phyloP scores from a whole-genome alignment of 345 rosid species.

The Salix dunnii region DNA sequence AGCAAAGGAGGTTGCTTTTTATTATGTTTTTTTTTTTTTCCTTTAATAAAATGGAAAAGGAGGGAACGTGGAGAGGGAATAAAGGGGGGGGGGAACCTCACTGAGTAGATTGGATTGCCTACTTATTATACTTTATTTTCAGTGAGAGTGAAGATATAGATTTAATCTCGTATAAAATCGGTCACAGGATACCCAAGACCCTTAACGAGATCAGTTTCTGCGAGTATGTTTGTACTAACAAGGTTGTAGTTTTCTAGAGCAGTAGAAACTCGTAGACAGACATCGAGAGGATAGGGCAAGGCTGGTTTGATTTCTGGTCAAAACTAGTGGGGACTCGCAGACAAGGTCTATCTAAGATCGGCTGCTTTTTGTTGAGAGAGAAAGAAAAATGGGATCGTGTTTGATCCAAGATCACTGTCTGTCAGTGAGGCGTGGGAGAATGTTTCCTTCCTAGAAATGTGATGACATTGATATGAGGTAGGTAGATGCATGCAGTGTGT shows the following conservation, averaged over 20 bases:
- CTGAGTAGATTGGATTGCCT: not conserved
- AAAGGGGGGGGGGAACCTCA: conserved; percentile 23
- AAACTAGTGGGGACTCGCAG: conserved; percentile 30
- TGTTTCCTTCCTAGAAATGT: conserved; percentile 20
- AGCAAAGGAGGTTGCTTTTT: conserved; percentile 35
- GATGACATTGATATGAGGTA: not conserved
- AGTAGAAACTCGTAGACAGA: not conserved
- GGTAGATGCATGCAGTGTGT: not conserved
- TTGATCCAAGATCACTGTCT: conserved; percentile 36
- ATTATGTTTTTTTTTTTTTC: not conserved
- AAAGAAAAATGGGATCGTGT: conserved; percentile 5
- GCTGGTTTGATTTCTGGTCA: conserved; percentile 40
- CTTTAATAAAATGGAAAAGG: conserved; percentile 4
- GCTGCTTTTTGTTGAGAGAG: conserved; percentile 11
- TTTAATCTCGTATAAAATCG: too few relatives aligned
- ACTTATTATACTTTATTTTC: not conserved
- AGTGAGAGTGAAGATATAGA: too few relatives aligned
- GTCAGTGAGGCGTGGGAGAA: conserved; percentile 42
- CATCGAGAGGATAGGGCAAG: not conserved
- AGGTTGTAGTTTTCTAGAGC: not conserved
- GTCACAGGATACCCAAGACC: not conserved
- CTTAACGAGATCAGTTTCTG: not conserved
- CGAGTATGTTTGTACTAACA: not conserved
- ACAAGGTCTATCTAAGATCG: conserved; percentile 27
- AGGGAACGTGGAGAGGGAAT: conserved; percentile 45